Base-by-base conservation (phyloP, 306 rosid genomes). In the Comarum palustre region DNA sequence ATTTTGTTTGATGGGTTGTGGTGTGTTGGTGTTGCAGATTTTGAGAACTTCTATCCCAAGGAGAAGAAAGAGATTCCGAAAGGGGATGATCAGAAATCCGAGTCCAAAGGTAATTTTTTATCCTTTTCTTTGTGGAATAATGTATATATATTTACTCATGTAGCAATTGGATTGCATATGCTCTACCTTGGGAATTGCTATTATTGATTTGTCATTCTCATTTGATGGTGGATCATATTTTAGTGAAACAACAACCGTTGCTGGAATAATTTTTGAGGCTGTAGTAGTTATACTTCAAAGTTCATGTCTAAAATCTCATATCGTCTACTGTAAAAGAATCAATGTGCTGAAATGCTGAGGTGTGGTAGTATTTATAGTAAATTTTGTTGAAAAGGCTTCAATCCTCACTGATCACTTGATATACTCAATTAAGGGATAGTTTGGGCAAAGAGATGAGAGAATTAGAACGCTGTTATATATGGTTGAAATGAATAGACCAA, bases 31-130 rank as follows among this genome's bases (percentile, higher is more conserved):
- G 67, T 58, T 66, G 82, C 90, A 94, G 97, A 88, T 74, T 91
- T 85, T 82, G 95, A 94, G 85, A 94, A 94, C 82, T 94, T 79
- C 51, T 86, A 84, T 71, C 98, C 98, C 14, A 91, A 94, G 81
- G 91, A 81, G 50, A 91, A 94, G 91, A 91, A 94, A 84, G 98
- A 89, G 66, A 57, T 61, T 69, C 95, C 97, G 0, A 91, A 94
- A 75, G 96, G 92, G 41, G 22, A 84, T 8, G 96, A 76, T 24
- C 87, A 84, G 81, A 91, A 91, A 42, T 69, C 90, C 0, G 91
- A 88, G 71, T 94, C 98, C 29, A 89, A 91, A 91, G 97, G 97
- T 93, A 36, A 10, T n/a, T 29, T 12, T 8, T 5, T 13, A 4
- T 45, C 1, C 14, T 45, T 38, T 29, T 4, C 24, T 19, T 55